Evolutionary conservation across 352 stramenopile genomes (phyloP), one percentile per base, ranked within the genome.

Genomic region (Saprolegnia parasitica): DNA sequence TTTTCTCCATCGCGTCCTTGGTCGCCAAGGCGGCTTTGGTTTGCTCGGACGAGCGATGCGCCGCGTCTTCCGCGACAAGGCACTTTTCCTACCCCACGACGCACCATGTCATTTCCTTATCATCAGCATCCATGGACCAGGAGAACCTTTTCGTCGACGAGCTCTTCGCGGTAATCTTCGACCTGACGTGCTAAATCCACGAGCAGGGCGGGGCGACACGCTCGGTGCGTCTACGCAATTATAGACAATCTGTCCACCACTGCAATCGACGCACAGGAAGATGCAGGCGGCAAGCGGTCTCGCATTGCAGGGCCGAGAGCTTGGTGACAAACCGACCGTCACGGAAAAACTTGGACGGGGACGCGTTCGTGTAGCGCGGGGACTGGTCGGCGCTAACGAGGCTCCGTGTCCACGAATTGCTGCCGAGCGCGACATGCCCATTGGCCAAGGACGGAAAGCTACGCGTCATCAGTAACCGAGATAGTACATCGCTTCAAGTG

Each of bases 291-390:
- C 62, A 68, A 3, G 62, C 20, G 13, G 62, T 47, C 42, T 68
- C 62, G 35, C 62, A 68, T 68, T 68, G 62, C 18, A 61, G 20
- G 16, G 62, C 47, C 50, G 62, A 68, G 16, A 68, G 39, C 24
- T 68, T 68, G 18, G 62, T 68, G 13, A 68, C 50, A 42, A 68
- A 68, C 20, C 42, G 39, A 13, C 62, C 62, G 20, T 68, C 62
- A 26, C 62, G 46, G 23, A 61, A 68, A 58, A 68, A 68, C 24
- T 68, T 68, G n/a, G 62, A 68, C 35, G 62, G 62, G 9, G 62
- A 68, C 39, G 62, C 62, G 32, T 68, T 68, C 47, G 47, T 68
- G 47, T 68, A 68, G 11, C 62, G 39, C 20, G 62, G 62, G 11
- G 40, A 68, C n/a, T 13, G 24, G 63, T 68, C 62, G 18, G 62